Conservation (phyloP, 306 rosid species). For the Quercus engelmannii region DNA sequence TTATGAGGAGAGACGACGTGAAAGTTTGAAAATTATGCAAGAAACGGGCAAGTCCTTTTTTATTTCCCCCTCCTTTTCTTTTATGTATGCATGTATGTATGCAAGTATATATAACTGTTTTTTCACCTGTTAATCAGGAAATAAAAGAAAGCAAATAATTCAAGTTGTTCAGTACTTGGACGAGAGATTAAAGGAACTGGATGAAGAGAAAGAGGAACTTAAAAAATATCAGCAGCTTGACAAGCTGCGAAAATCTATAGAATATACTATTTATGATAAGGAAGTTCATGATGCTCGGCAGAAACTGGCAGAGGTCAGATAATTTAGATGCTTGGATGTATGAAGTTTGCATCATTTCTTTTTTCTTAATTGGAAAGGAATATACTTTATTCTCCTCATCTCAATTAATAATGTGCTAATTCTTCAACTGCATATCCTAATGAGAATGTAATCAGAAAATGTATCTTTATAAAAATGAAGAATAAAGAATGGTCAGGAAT, state of each 20-base stretch:
- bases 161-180: slow-evolving; percentile 98
- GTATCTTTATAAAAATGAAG: too few species aligned
- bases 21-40: slow-evolving; percentile 97
- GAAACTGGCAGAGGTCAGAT: slow-evolving; percentile 75
- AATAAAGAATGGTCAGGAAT: not conserved
- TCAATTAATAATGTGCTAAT: too few species aligned
- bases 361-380: not conserved
- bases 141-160: slow-evolving; percentile 87
- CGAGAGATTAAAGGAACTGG: slow-evolving; percentile 89
- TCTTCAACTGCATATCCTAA: too few species aligned
- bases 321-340: slow-evolving; percentile 10
- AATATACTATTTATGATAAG: slow-evolving; percentile 81
- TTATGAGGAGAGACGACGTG: slow-evolving; percentile 95
- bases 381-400: not conserved
- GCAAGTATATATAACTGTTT: not conserved
- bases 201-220: slow-evolving; percentile 98
- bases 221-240: slow-evolving; percentile 91
- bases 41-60: slow-evolving; percentile 67
- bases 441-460: too few species aligned
- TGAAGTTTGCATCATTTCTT: not conserved
- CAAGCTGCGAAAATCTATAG: slow-evolving; percentile 85
- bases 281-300: slow-evolving; percentile 94
- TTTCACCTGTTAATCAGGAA: slow-evolving; percentile 49
- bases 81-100: not conserved
- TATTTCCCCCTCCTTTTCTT: not conserved